Percentiles rank a stretch among this genome's conserved stretches.
phyloP scores from a whole-genome alignment of 1,284 basidiomycete genomes.

The Malassezia equina region DNA sequence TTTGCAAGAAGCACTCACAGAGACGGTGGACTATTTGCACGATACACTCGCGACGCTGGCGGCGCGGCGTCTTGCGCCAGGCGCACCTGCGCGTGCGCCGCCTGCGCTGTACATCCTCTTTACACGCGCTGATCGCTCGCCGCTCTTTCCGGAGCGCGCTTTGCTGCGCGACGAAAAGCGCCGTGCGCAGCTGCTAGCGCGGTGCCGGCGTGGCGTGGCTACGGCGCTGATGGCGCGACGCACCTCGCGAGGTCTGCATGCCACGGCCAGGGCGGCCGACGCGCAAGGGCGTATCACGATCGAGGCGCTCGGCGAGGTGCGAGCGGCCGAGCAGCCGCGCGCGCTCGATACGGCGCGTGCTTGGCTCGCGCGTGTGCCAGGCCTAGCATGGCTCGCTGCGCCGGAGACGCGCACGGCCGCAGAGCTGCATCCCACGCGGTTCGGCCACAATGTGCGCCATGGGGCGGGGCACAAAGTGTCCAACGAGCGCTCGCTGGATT shows the following conservation, averaged over 20 bases:
- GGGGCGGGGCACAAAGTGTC: slow-evolving; percentile 29
- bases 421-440: slow-evolving; percentile 24
- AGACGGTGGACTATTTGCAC: slow-evolving; percentile 23
- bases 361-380: slow-evolving; percentile 1
- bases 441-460: slow-evolving; percentile 13
- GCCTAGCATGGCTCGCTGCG: slow-evolving; percentile 9
- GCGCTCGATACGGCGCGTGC: not conserved
- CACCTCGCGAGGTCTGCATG: slow-evolving; percentile 28
- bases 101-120: slow-evolving; percentile 36
- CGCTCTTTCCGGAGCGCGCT: slow-evolving; percentile 28
- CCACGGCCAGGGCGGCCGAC: not conserved
- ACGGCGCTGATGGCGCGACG: slow-evolving; percentile 29
- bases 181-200: slow-evolving; percentile 29
- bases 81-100: slow-evolving; percentile 8
- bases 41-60: slow-evolving; percentile 29
- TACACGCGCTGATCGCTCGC: slow-evolving; percentile 39
- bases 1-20: slow-evolving; percentile 14
- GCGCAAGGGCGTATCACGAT: slow-evolving; percentile 26
- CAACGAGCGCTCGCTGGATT: slow-evolving; percentile 32
- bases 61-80: slow-evolving; percentile 11
- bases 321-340: not conserved
- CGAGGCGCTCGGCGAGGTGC: slow-evolving; percentile 33
- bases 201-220: slow-evolving; percentile 34
- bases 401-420: slow-evolving; percentile 1
- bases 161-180: slow-evolving; percentile 29